phyloP scores from a whole-genome alignment of 2,329 filamentous ascomycete species.

The Colletotrichum noveboracense region DNA sequence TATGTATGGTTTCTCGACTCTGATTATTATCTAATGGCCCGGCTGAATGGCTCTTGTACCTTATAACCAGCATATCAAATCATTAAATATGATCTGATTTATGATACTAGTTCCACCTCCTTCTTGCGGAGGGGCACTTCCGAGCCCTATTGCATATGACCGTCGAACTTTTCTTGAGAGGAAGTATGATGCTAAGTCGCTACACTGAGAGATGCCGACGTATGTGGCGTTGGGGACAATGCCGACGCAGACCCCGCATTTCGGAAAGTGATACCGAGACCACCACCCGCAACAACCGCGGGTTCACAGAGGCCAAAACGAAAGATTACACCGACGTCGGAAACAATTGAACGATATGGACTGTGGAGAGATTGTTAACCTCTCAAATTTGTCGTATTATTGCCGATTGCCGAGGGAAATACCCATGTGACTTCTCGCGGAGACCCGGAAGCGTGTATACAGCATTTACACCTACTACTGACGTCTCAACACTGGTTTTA shows the following conservation, averaged over 20 bases:
- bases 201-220: neutral
- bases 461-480: neutral
- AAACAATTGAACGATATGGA: neutral
- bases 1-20: accelerated
- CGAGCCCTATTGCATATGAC: neutral
- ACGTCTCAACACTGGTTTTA: neutral
- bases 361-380: neutral
- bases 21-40: neutral
- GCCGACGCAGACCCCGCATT: neutral
- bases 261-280: neutral
- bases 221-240: neutral
- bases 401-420: neutral
- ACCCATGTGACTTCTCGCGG: neutral
- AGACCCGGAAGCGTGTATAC: neutral
- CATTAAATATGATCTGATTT: neutral
- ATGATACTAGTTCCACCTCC: neutral
- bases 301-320: neutral
- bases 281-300: neutral
- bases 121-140: neutral
- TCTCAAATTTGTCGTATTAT: neutral
- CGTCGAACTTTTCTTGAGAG: accelerated
- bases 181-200: neutral
- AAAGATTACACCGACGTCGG: neutral
- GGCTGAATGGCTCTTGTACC: neutral
- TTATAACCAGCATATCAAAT: neutral